phyloP scores from a whole-genome alignment of 192 early-diverging fungal genomes.

The Backusella mclennaniae region DNA sequence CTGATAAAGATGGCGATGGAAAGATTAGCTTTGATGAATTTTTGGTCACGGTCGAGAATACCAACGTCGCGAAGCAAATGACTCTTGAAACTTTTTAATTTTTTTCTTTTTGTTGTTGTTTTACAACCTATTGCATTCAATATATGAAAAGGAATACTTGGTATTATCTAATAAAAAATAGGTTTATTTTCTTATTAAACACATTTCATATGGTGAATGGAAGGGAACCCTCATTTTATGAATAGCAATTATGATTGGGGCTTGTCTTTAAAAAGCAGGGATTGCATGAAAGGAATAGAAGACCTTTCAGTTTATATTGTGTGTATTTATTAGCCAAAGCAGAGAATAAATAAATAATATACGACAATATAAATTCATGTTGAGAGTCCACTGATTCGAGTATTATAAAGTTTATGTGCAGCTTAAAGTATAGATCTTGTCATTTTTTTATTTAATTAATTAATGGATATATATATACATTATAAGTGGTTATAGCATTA shows the following conservation, averaged over 20 bases:
- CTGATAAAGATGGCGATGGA: constrained; percentile 93
- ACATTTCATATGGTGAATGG: background rate
- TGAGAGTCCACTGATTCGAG: too few species aligned
- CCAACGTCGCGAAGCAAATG: constrained; percentile 95
- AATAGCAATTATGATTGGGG: too few species aligned
- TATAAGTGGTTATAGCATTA: background rate
- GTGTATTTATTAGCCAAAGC: too few species aligned
- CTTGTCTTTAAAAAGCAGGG: too few species aligned
- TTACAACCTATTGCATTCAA: background rate
- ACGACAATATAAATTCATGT: too few species aligned
- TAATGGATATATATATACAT: background rate
- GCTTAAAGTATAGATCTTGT: too few species aligned
- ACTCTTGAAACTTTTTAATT: constrained; percentile 75
- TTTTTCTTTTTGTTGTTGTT: background rate
- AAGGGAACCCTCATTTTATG: too few species aligned
- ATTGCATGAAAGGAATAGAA: too few species aligned
- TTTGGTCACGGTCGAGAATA: constrained; percentile 89
- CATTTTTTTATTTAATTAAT: background rate
- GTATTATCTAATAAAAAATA: background rate
- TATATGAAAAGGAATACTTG: background rate
- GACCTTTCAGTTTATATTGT: too few species aligned
- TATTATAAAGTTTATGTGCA: too few species aligned
- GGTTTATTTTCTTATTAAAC: background rate
- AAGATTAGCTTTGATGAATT: constrained; percentile 98
- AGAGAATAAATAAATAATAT: too few species aligned